These are phyloP conservation scores for Suhomyces sp. DNA, from an alignment of 805 yeast genomes.

Conservation along the genomic window DNA sequence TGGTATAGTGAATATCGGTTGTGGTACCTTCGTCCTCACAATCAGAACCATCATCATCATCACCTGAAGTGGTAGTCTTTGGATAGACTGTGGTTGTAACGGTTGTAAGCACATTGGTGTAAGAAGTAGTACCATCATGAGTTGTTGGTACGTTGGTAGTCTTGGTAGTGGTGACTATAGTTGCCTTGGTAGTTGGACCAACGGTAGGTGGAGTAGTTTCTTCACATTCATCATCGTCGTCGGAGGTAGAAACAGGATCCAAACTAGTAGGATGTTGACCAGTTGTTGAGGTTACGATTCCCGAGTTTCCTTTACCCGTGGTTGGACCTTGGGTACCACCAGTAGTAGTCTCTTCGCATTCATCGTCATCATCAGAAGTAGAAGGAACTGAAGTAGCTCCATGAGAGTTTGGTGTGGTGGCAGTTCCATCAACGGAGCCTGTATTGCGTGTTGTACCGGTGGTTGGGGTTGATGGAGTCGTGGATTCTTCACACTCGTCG, in stretches of 20 bases:
- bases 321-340: too few species aligned
- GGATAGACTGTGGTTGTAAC: not conserved
- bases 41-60: slow-evolving; percentile 13
- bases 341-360: slow-evolving; percentile 3
- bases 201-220: slow-evolving; percentile 5
- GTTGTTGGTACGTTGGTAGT: slow-evolving; percentile 1
- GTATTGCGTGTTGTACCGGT: not conserved
- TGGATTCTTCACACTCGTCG: slow-evolving; percentile 17
- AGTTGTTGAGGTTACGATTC: not conserved
- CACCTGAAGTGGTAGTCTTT: slow-evolving; percentile 2
- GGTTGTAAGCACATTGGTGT: slow-evolving; percentile 1
- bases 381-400: slow-evolving; percentile 4
- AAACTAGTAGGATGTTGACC: too few species aligned
- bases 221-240: slow-evolving; percentile 16
- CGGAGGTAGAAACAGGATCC: slow-evolving; percentile 6
- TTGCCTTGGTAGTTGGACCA: slow-evolving; percentile 4
- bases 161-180: slow-evolving; percentile 3
- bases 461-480: slow-evolving; percentile 3
- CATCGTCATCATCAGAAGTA: slow-evolving; percentile 8
- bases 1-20: slow-evolving; percentile 2
- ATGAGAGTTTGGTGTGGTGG: slow-evolving; percentile 4
- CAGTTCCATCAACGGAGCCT: slow-evolving; percentile 9
- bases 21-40: slow-evolving; percentile 9
- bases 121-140: not conserved
- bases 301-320: too few species aligned